Percentiles rank a stretch among this genome's conserved stretches.
These are phyloP conservation scores for Yarrowia sp. DNA, from an alignment of 805 yeast species.

Conservation along the genomic window DNA sequence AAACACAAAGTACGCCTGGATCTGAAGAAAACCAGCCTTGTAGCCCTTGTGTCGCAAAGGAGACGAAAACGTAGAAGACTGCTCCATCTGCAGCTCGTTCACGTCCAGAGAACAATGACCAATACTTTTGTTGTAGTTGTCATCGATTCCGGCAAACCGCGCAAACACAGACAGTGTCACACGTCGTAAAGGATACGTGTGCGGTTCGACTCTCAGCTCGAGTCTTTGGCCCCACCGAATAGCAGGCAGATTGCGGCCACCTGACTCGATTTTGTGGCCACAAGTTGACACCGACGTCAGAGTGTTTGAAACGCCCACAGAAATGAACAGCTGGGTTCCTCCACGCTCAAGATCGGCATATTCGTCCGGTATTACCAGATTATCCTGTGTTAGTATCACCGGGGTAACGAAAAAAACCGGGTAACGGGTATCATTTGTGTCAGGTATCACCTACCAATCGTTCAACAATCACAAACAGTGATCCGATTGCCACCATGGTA, in stretches of 20 bases:
- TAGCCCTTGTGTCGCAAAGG: neutral
- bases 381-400: slow-evolving; percentile 12
- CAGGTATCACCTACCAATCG: neutral
- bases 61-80: neutral
- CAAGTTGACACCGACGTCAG: neutral
- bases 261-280: neutral
- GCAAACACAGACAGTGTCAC: slow-evolving; percentile 18
- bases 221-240: slow-evolving; percentile 7
- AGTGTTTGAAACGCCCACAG: slow-evolving; percentile 6
- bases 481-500: neutral
- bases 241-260: neutral
- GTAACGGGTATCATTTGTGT: neutral
- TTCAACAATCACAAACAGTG: neutral
- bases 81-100: neutral
- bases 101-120: slow-evolving; percentile 10
- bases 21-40: neutral
- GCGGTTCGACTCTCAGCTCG: neutral
- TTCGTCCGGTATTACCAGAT: slow-evolving; percentile 11
- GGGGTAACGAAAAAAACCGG: no score
- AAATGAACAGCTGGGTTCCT: neutral
- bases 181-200: neutral
- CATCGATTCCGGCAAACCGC: neutral
- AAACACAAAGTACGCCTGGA: neutral
- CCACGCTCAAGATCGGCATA: neutral
- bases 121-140: slow-evolving; percentile 15